Evolutionary conservation across 345 rosid genomes (phyloP), one percentile per base, ranked within the genome.

Genomic region (Pugionium cornutum): DNA sequence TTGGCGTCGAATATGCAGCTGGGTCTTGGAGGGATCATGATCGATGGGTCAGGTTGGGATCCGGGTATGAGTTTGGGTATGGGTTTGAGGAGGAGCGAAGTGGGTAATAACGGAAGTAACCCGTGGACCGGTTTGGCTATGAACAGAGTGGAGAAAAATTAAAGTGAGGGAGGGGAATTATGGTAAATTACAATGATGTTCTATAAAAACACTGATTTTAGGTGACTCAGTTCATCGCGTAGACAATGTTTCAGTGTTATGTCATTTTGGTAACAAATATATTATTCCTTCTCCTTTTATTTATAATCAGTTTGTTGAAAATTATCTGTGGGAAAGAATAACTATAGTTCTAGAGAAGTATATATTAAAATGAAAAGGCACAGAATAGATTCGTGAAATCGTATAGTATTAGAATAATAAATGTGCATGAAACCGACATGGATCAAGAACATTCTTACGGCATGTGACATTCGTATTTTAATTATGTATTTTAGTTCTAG

Each of bases 121-220:
- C 66, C 66, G 1, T 72, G 76, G 76, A 72, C 76, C 61, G 76
- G 65, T 72, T 61, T 72, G 9, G 36, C 67, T 45, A 66, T 66
- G 77, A 73, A 66, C 77, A 73, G 67, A 73, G 57, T 48, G 37
- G 72, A 66, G 55, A 58, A 65, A 64, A 72, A 71, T 70, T 71
- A 58, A 71, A 33, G 9, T 9, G n/a, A 29, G 4, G 2, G 45
- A 51, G 33, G 72, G 72, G 77, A 59, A 11, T 31, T 66, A 37
- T 51, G 49, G 67, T 73, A 31, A 58, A 58, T 58, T 72, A 50
- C 0, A 4, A 41, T 52, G 42, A 30, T 55, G 30, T 48, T 54
- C 41, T 25, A 30, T 6, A 45, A 56, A 18, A 18, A 18, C 18
- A 63, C 75, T 70, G 64, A 64, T 55, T 55, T 48, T 40, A 35